Conservation (phyloP, 371 early-diverging fungal genomes). For the Phascolomyces articulosus region DNA sequence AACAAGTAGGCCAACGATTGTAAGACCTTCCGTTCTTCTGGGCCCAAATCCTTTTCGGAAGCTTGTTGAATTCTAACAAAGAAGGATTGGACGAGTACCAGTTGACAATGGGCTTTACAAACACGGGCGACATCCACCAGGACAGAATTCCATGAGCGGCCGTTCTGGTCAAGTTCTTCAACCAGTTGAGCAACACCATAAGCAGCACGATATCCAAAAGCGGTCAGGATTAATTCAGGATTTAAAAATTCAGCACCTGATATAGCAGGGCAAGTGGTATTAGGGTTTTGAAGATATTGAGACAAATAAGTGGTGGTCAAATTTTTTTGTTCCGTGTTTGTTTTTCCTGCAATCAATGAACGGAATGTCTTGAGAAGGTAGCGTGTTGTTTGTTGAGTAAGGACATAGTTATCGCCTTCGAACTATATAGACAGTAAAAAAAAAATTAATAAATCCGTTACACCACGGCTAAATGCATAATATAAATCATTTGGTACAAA, state of each 20-base stretch:
- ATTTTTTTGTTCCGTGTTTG: slow-evolving; percentile 49
- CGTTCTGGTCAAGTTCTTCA: slow-evolving; percentile 54
- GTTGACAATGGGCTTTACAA: slow-evolving; percentile 71
- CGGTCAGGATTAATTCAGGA: slow-evolving; percentile 62
- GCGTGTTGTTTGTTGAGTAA: slow-evolving; percentile 76
- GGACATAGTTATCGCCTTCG: slow-evolving; percentile 82
- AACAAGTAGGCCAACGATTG: slow-evolving; percentile 57
- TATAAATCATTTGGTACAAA: no score
- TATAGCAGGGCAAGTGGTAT: slow-evolving; percentile 53
- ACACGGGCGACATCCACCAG: slow-evolving; percentile 64
- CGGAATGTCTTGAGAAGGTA: slow-evolving; percentile 67
- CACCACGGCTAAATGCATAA: no score
- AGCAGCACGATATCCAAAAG: slow-evolving; percentile 73
- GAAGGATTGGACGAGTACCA: slow-evolving; percentile 61
- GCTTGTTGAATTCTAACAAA: slow-evolving; percentile 47
- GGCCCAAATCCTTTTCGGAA: slow-evolving; percentile 33
- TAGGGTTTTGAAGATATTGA: slow-evolving; percentile 49
- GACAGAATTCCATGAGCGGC: slow-evolving; percentile 70
- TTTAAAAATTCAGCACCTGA: slow-evolving; percentile 55
- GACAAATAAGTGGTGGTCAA: slow-evolving; percentile 57
- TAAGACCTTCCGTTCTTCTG: slow-evolving; percentile 35
- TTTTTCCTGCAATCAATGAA: slow-evolving; percentile 56
- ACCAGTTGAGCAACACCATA: slow-evolving; percentile 55
- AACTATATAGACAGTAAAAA: slow-evolving; percentile 22
- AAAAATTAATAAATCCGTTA: slow-evolving; percentile 10